Evolutionary conservation across 2,329 filamentous ascomycete species (phyloP).

Genomic region (Didymella pomorum): DNA sequence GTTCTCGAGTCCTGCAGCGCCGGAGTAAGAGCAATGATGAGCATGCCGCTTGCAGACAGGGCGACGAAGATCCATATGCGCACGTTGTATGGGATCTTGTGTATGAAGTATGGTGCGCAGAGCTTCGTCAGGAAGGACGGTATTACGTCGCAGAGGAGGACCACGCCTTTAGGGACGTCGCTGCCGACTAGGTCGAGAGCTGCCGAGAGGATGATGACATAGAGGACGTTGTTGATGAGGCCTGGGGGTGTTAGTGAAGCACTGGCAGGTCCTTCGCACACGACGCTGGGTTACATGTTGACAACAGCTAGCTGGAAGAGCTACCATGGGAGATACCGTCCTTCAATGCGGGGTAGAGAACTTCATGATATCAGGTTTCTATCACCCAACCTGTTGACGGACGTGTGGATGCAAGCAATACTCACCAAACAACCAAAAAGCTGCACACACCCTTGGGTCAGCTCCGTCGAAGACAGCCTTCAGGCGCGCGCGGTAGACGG

Average conservation of each 20-base stretch:
- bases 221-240: slow-evolving; percentile 96
- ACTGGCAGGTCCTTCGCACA: not conserved
- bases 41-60: slow-evolving; percentile 85
- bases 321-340: not conserved
- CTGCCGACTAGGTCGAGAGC: slow-evolving; percentile 94
- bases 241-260: slow-evolving; percentile 59
- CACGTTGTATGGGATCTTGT: slow-evolving; percentile 78
- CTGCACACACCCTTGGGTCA: slow-evolving; percentile 74
- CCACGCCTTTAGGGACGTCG: slow-evolving; percentile 84
- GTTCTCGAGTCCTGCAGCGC: slow-evolving; percentile 63
- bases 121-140: slow-evolving; percentile 91
- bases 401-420: not conserved
- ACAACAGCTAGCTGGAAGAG: not conserved
- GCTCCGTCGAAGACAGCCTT: slow-evolving; percentile 69
- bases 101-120: slow-evolving; percentile 91
- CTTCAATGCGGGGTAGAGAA: not conserved
- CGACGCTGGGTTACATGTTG: not conserved
- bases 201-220: slow-evolving; percentile 94
- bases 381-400: not conserved
- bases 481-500: slow-evolving; percentile 73
- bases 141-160: slow-evolving; percentile 90
- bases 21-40: slow-evolving; percentile 83
- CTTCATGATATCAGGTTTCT: not conserved
- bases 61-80: slow-evolving; percentile 78
- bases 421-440: slow-evolving; percentile 93